These are phyloP conservation scores for Cladobotryum protrusum DNA, from an alignment of 2,329 filamentous ascomycete species.

Conservation along the genomic window DNA sequence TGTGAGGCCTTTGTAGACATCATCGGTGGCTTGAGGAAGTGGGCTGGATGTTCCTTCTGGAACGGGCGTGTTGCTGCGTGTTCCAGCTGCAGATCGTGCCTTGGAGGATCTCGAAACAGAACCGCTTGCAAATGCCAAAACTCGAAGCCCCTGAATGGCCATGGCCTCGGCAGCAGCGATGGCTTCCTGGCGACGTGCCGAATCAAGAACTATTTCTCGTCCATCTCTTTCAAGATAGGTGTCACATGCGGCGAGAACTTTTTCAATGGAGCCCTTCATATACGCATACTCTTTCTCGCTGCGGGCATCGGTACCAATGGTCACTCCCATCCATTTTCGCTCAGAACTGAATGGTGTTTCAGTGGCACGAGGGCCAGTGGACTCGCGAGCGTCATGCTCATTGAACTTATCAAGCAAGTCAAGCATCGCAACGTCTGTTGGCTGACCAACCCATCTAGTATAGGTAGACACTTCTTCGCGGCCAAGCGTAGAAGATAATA, in stretches of 20 bases:
- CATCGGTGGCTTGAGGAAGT: constrained; percentile 50
- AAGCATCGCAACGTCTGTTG: constrained; percentile 94
- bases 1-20: constrained; percentile 73
- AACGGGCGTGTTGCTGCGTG: constrained; percentile 49
- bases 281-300: constrained; percentile 76
- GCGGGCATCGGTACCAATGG: constrained; percentile 58
- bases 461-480: constrained; percentile 53
- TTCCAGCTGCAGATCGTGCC: constrained; percentile 32
- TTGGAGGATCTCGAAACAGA: constrained; percentile 46
- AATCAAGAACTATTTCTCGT: constrained; percentile 78
- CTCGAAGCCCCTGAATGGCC: constrained; percentile 82
- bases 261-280: constrained; percentile 91
- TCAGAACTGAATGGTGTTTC: constrained; percentile 97
- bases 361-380: constrained; percentile 71
- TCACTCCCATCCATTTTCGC: constrained; percentile 98
- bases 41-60: constrained; percentile 33
- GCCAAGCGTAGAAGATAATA: constrained; percentile 77
- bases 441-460: constrained; percentile 93
- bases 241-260: constrained; percentile 78
- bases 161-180: constrained; percentile 75
- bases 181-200: constrained; percentile 65
- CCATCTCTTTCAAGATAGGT: constrained; percentile 85
- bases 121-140: constrained; percentile 90
- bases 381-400: constrained; percentile 84
- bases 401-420: constrained; percentile 87